Base-by-base conservation (phyloP, 208 protist genomes). In the Tritrichomonas musculus region DNA sequence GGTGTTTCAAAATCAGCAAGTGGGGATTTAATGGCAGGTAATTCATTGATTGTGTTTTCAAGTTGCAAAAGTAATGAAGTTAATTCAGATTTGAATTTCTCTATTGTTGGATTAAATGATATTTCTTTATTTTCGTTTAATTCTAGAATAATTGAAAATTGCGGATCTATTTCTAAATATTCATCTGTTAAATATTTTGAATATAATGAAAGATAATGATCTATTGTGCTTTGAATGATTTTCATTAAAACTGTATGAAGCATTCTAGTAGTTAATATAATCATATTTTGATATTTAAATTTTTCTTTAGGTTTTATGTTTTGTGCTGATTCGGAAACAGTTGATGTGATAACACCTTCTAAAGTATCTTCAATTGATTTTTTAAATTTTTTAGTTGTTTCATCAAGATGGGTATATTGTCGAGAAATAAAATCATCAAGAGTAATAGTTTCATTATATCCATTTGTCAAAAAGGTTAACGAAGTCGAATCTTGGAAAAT, bases 231-330 rank as follows among this genome's bases (percentile, higher is more conserved):
- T 5, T 53, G 27, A 27, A 88, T n/a, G 27, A 88, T 57, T 36
- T 8, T 57, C 3, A 88, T 25, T 88, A 88, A 88, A 60, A 88
- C 77, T 33, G 41, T 88, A 57, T 88, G 77, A 60, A 88, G 47
- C 77, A 88, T 88, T n/a, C 47, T 41, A 39, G 77, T 88, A 57
- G 47, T 36, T n/a, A 88, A 47, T 17, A 20, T 57, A 22, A 60
- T 49, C 77, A 88, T 88, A 27, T 88, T 88, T 88, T 53, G 14
- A 20, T 44, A 60, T 88, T 88, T 88, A 39, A 47, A 27, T 88
- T 88, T 88, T 20, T 88, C 77, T 53, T 88, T 53, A 53, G 41
- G 33, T 8, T 88, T 53, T 5, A 47, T 88, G 57, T 20, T 14
- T 27, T 14, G 47, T 20, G 39, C 27, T 57, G 33, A 22, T 33